Percentiles rank a stretch among this genome's conserved stretches.
Evolutionary conservation across 352 stramenopile genomes (phyloP).

Genomic region (Sclerospora graminicola): DNA sequence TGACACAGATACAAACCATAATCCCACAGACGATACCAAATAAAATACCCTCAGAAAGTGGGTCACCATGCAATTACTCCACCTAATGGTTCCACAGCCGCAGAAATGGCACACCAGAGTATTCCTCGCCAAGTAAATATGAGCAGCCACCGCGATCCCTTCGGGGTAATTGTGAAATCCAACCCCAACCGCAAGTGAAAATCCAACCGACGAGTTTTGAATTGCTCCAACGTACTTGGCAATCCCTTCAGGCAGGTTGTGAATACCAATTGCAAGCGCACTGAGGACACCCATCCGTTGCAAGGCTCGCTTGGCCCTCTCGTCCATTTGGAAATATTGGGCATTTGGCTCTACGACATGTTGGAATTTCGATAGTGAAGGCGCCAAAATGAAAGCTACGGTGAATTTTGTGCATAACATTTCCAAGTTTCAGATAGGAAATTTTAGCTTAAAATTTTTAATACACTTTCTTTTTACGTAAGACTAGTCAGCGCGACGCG

Average conservation of each 20-base stretch:
- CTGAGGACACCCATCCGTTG: slow-evolving; percentile 86
- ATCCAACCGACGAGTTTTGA: slow-evolving; percentile 83
- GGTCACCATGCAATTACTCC: slow-evolving; percentile 78
- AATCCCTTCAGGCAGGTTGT: slow-evolving; percentile 94
- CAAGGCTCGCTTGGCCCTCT: slow-evolving; percentile 27
- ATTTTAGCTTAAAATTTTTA: too few relatives aligned
- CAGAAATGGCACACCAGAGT: slow-evolving; percentile 85
- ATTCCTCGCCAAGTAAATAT: slow-evolving; percentile 96
- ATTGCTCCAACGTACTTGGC: slow-evolving; percentile 90
- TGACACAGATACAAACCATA: slow-evolving; percentile 89
- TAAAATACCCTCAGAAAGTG: slow-evolving; percentile 66
- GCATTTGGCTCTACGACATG: not conserved
- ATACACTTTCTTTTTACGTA: too few relatives aligned
- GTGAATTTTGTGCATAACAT: too few relatives aligned
- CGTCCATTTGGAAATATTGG: slow-evolving; percentile 16
- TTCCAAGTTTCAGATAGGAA: too few relatives aligned
- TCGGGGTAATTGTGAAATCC: slow-evolving; percentile 96
- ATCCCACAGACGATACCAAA: slow-evolving; percentile 91
- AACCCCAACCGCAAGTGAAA: slow-evolving; percentile 90
- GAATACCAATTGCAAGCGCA: slow-evolving; percentile 86
- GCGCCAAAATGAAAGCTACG: too few relatives aligned
- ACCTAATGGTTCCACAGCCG: slow-evolving; percentile 80
- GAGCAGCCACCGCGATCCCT: slow-evolving; percentile 90
- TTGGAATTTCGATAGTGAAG: too few relatives aligned
- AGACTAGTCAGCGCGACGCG: too few relatives aligned